Evolutionary conservation across 2,329 filamentous ascomycete species (phyloP), one percentile per base, ranked within the genome.

Genomic region (Fusarium foetens): DNA sequence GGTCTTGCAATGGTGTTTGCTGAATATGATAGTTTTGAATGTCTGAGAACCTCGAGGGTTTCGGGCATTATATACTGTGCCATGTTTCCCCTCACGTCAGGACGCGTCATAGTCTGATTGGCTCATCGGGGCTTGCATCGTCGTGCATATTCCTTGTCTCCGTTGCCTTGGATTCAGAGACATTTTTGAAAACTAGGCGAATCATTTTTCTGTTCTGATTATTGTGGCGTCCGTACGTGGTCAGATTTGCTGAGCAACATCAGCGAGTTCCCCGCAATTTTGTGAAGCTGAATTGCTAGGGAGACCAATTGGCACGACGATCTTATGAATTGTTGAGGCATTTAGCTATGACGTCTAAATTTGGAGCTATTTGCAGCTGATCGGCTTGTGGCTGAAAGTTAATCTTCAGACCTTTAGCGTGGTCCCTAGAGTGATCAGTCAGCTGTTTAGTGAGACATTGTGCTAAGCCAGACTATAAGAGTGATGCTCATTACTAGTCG

Each of bases 51-150:
- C 29, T 14, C n/a, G 46, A 35, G 46, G 29, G 16, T 25, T 14
- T 11, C 6, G 4, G 48, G 3, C 48, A 4, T 51, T 51, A 51
- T 35, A 25, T 51, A 35, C 31, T 35, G 31, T 33, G 31, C 12
- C 16, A 35, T 25, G 16, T 51, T 51, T 25, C 48, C 48, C 48
- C 48, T 51, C 48, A 51, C 48, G 48, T 51, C 48, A 51, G 29
- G n/a, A 51, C 48, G n/a, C 48, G 48, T 51, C 48, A 51, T 51
- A 25, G 48, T 23, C 29, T 35, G 48, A 51, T 51, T 51, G 48
- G 48, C 29, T 5, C 10, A n/a, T 19, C 10, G 27, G 25, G 5
- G 21, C 27, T 31, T 51, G 29, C n/a, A 19, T 35, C 31, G 29
- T 8, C n/a, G 31, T 51, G 31, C 48, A 51, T 51, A 51, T 35